Evolutionary conservation across 2,329 filamentous ascomycete species (phyloP).

Genomic region (Apiospora marii): DNA sequence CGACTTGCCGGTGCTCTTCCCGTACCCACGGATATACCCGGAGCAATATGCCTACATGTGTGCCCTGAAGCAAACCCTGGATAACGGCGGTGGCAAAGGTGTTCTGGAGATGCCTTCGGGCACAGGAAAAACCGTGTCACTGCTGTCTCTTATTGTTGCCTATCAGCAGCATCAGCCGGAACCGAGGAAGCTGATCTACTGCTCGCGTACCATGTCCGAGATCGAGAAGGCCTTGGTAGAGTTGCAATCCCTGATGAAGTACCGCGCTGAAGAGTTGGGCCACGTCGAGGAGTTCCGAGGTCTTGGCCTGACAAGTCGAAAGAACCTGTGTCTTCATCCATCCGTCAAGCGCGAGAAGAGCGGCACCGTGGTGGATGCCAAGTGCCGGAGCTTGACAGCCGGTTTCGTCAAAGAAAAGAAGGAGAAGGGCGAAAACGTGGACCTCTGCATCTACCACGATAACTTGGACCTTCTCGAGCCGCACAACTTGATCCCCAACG

Average conservation of each 20-base stretch:
- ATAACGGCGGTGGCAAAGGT: constrained; percentile 92
- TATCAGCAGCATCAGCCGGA: constrained; percentile 96
- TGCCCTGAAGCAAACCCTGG: constrained; percentile 86
- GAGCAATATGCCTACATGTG: constrained; percentile 85
- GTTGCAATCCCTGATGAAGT: constrained; percentile 92
- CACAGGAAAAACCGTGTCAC: constrained; percentile 95
- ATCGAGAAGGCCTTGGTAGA: constrained; percentile 97
- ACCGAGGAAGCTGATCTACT: constrained; percentile 96
- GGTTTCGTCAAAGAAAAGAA: constrained; percentile 99
- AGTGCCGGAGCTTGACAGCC: constrained; percentile 92
- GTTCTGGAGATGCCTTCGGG: constrained; percentile 99
- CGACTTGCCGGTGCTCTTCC: constrained; percentile 53
- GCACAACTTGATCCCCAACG: constrained; percentile 91
- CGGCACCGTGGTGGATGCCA: constrained; percentile 90
- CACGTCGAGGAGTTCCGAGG: constrained; percentile 92
- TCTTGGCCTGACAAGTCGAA: constrained; percentile 91
- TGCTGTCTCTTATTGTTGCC: constrained; percentile 93
- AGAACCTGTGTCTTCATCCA: constrained; percentile 95
- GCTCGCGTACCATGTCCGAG: constrained; percentile 99
- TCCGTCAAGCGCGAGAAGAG: constrained; percentile 97
- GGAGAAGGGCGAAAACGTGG: constrained; percentile 91
- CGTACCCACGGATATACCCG: constrained; percentile 54
- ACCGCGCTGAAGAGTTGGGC: constrained; percentile 87
- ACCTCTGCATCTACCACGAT: constrained; percentile 96
- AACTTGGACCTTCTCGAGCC: constrained; percentile 95